A percentile compares a stretch with the other conserved stretches of the same genome.
phyloP scores from a whole-genome alignment of 164 flowering plant species.

The Malania oleifera region DNA sequence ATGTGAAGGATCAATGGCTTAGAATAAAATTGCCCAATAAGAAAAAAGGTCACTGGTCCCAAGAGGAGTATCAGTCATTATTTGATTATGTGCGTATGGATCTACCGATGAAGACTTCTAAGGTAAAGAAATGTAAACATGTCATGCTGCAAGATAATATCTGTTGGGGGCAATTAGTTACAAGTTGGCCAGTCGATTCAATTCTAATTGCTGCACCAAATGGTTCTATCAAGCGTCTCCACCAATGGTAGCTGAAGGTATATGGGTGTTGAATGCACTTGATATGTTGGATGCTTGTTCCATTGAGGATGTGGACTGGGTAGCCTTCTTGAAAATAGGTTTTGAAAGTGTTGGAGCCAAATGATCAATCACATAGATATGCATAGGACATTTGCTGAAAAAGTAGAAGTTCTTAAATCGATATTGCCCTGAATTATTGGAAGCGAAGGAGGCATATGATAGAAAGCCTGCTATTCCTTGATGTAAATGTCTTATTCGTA shows the following conservation, averaged over 20 bases:
- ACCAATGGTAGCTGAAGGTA: constrained; percentile 49
- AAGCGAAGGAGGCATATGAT: constrained; percentile 20
- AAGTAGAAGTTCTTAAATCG: constrained; percentile 45
- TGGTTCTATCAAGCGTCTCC: constrained; percentile 57
- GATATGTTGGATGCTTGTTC: constrained; percentile 47
- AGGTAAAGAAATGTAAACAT: constrained; percentile 50
- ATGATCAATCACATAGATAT: constrained; percentile 56
- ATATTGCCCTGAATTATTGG: constrained; percentile 40
- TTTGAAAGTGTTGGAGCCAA: constrained; percentile 51
- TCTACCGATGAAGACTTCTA: constrained; percentile 34
- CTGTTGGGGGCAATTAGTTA: constrained; percentile 59
- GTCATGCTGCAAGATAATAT: constrained; percentile 77
- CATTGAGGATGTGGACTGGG: constrained; percentile 67
- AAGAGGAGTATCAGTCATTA: constrained; percentile 60
- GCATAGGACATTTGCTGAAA: constrained; percentile 46
- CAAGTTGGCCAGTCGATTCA: constrained; percentile 34
- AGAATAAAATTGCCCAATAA: constrained; percentile 26
- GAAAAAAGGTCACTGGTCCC: constrained; percentile 58
- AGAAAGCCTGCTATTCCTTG: too few relatives aligned
- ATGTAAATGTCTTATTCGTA: too few relatives aligned
- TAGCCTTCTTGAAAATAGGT: constrained; percentile 47
- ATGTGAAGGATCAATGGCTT: constrained; percentile 63
- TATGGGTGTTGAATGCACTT: constrained; percentile 55
- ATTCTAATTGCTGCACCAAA: constrained; percentile 37
- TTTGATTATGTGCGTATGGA: constrained; percentile 66